Evolutionary conservation across 2,329 filamentous ascomycete species (phyloP), one percentile per base, ranked within the genome.

Genomic region (Colletotrichum truncatum): DNA sequence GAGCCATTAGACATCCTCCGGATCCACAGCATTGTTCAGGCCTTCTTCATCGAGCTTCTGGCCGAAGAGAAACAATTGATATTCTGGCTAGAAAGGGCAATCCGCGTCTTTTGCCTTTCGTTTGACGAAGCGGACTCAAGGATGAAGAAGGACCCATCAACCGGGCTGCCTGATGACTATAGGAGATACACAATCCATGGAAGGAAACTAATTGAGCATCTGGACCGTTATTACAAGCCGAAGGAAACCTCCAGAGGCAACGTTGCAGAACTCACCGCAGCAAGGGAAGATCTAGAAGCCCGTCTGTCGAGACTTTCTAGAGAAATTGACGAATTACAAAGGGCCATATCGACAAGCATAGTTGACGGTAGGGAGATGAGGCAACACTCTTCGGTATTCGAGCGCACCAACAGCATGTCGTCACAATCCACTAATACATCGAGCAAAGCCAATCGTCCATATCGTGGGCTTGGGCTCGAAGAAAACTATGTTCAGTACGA

Each of bases 101-200:
- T 81, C 2, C 72, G 73, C 10, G 75, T 87, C 1, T 87, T 85
- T 70, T 85, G 81, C 61, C 74, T 72, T 16, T 84, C 83, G 0
- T 87, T 83, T 52, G 78, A 83, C 18, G 75, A 80, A 23, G 84
- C 84, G 3, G 75, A 81, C 34, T 69, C 72, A 32, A 77, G 81
- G 12, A 82, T 85, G 62, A 73, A 76, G n/a, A 73, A 77, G 6
- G 78, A 80, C 54, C 71, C 76, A 0, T 73, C 76, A 30, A 76
- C 80, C 1, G 66, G 66, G 39, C 73, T 84, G 30, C 79, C 85
- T 0, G 82, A 86, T 57, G 85, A 88, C 69, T 87, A 85, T 69
- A 77, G 82, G 11, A 75, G 84, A 9, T 86, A 85, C 53, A 74
- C 79, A 16, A 82, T 86, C 16, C 85, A 88, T 60, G 85, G 85